Base-by-base conservation (phyloP, 768 basidiomycete genomes). In the Naganishia randhawae region DNA sequence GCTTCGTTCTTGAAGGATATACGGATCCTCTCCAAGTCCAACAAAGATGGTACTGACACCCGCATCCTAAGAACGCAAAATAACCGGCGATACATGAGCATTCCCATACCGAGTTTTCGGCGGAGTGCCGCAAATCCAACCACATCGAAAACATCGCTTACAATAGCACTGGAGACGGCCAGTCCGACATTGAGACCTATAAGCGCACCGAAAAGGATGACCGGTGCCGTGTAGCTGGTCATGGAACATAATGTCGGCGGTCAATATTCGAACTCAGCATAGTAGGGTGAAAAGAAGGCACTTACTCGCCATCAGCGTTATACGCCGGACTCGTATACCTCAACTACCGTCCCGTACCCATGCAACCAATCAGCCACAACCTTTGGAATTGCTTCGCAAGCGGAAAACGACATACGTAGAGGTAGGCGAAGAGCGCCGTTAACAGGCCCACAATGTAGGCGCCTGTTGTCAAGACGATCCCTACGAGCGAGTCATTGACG, bases 41-140 rank as follows among this genome's bases (percentile, higher is more conserved):
- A 92, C 91, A 75, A 92, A 90, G 86, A 92, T 91, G 1, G 90
- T 92, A 1, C 90, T 91, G 0, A 92, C 90, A 57, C 90, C 91
- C 16, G 89, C 90, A 75, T 92, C 90, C 72, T 65, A 67, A 71
- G 66, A 39, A 63, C 16, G 27, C 42, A 33, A 66, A 50, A 50
- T 51, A 51, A 22, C 42, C 52, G 16, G 50, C n/a, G n/a, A 57
- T 51, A 14, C 35, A 33, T 50, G 45, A 48, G 45, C 45, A 7
- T 48, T n/a, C 11, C 45, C 6, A n/a, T 22, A n/a, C n/a, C 11
- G n/a, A n/a, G n/a, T n/a, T n/a, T n/a, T n/a, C n/a, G n/a, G n/a
- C n/a, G n/a, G n/a, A n/a, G n/a, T n/a, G n/a, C n/a, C n/a, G n/a
- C 22, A 41, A 11, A 37, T 29, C 48, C 17, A 41, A 19, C 7